Evolutionary conservation across 768 basidiomycete species (phyloP), one percentile per base, ranked within the genome.

Genomic region (Boletus fagicola): DNA sequence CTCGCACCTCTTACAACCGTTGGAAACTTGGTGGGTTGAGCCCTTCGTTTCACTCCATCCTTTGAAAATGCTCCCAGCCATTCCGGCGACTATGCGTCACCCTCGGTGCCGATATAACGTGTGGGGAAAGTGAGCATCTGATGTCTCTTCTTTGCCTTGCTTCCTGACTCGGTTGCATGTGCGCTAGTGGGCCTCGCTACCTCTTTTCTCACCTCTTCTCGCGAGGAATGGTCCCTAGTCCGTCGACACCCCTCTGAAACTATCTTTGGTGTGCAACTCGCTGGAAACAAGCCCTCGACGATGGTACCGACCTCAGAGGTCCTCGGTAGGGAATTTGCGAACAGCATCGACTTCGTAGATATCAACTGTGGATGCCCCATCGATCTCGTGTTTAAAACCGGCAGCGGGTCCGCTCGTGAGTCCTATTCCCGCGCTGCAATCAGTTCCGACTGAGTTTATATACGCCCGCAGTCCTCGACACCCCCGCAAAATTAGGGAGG

Each of bases 281-380:
- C 94, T 1, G 97, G 97, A 0, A 92, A 85, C 69, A 94, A 91
- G 64, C 87, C 94, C 0, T 77, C 80, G 2, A 80, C 83, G 4
- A 80, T 98, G 54, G 90, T 87, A 0, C 80, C 92, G 0, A 85
- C 88, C 0, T 91, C 93, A 0, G 96, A 98, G 68, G 78, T 88
- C 8, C 80, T 98, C 28, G 84, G 80, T 2, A 83, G 80, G 59
- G 87, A 92, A 68, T 82, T 84, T 62, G 77, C 77, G 1, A 76
- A 79, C 13, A 78, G 80, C 20, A 73, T 97, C 22, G 93, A 98
- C 66, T 98, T 97, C 65, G 91, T 95, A 1, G 95, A 99, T 67
- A 75, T 98, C 61, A 99, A 99, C 67, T 92, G 92, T 72, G 95
- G 95, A 8, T 98, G 97, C 72, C 97, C 97, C 4, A 98, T 98